Evolutionary conservation across 805 yeast genomes (phyloP), one percentile per base, ranked within the genome.

Genomic region (Saccharomycopsis oosterbeekiorum): DNA sequence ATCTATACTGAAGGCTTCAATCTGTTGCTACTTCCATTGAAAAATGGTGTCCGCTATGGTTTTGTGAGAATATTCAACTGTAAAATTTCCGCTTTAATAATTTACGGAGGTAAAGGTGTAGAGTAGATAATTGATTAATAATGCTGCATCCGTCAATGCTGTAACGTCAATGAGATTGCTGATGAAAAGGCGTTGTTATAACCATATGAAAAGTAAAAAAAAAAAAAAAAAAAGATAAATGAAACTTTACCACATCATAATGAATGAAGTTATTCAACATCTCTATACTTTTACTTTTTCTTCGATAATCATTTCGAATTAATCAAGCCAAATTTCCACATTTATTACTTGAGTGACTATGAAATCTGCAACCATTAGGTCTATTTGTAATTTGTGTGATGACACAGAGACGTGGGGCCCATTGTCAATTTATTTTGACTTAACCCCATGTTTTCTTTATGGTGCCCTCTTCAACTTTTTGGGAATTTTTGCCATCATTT

Each of bases 381-480:
- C 24, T 65, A 62, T 14, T 51, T 59, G n/a, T 43, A 53, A 8
- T 24, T 24, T 47, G 37, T 70, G 73, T 59, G 66, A 67, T 21
- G 70, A 74, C 37, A 51, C 58, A 6, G 78, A 78, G 11, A 12
- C 53, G 1, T 73, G 77, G 70, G 80, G 78, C 14, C 80, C 80
- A 10, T 66, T 78, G 4, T 76, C 80, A 0, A 67, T 60, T 19
- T 76, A 80, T 68, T 79, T 79, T 43, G 89, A 84, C 66, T 75
- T 84, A 58, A 79, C 88, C 0, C 82, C 82, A 6, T 84, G 88
- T 65, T 81, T 84, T 67, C 74, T 80, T 17, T 83, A 82, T 65
- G 87, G 86, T 34, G 72, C 74, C 0, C 65, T 84, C 4, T 75
- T 79, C 59, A 74, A 80, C 19, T 58, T 70, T 1, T 64, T 78